phyloP scores from a whole-genome alignment of 2,329 filamentous ascomycete genomes.

The Penicillium sp. region DNA sequence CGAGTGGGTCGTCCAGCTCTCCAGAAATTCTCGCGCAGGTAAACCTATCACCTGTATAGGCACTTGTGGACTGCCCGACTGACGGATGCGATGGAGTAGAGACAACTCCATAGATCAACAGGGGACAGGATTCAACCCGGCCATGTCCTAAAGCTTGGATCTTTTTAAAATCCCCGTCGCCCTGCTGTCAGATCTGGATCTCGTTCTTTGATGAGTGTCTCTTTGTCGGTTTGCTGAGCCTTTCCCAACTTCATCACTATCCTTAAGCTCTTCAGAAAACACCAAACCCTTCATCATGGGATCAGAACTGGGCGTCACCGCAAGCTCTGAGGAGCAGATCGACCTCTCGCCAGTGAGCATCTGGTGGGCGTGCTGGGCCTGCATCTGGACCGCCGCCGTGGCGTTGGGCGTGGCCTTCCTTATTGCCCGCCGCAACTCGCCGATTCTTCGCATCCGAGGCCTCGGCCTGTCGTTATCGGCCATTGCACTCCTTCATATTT shows the following conservation, averaged over 20 bases:
- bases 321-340: slow-evolving; percentile 25
- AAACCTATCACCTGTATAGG: too few species aligned
- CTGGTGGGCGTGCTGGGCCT: slow-evolving; percentile 31
- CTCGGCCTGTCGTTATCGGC: slow-evolving; percentile 37
- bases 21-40: too few species aligned
- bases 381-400: slow-evolving; percentile 35
- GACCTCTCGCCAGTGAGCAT: slow-evolving; percentile 24
- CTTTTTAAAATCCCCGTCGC: too few species aligned
- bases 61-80: too few species aligned
- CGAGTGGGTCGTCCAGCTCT: too few species aligned
- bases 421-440: slow-evolving; percentile 32
- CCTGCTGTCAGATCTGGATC: too few species aligned
- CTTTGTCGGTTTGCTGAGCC: neutral
- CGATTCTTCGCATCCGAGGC: slow-evolving; percentile 40
- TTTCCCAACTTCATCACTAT: neutral
- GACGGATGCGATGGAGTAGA: too few species aligned
- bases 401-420: slow-evolving; percentile 31
- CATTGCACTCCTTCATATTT: slow-evolving; percentile 40
- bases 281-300: slow-evolving; percentile 24
- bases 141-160: too few species aligned
- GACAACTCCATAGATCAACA: too few species aligned
- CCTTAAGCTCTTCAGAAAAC: neutral
- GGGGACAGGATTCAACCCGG: too few species aligned
- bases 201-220: too few species aligned
- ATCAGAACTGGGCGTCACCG: slow-evolving; percentile 30